These are phyloP conservation scores for Penicillium sp. DNA, from an alignment of 2,329 filamentous ascomycete genomes.

Conservation along the genomic window DNA sequence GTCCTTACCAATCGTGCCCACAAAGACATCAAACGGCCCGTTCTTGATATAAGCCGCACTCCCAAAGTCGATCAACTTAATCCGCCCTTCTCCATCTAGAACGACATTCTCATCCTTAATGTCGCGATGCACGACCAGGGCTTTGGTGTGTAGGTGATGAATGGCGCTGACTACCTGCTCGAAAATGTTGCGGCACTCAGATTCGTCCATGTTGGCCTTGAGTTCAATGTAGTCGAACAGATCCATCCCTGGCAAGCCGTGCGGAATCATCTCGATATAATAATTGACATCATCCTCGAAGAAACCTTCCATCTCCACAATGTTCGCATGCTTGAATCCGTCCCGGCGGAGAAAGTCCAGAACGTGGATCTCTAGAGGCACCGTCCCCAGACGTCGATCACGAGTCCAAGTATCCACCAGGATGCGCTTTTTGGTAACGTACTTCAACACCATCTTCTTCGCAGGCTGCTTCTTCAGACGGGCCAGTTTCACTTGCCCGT, in stretches of 20 bases:
- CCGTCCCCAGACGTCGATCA: constrained; percentile 86
- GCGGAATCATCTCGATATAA: constrained; percentile 95
- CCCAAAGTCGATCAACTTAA: constrained; percentile 97
- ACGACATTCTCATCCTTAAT: constrained; percentile 99
- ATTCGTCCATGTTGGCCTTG: constrained; percentile 92
- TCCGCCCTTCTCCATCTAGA: constrained; percentile 87
- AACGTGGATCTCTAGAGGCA: constrained; percentile 95
- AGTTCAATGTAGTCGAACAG: constrained; percentile 98
- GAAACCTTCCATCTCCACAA: constrained; percentile 67
- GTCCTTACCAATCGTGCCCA: constrained; percentile 87
- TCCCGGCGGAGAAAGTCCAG: constrained; percentile 84
- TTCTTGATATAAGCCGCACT: constrained; percentile 98
- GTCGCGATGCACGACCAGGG: constrained; percentile 89
- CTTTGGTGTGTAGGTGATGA: constrained; percentile 86
- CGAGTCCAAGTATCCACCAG: constrained; percentile 98
- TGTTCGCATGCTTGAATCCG: constrained; percentile 61
- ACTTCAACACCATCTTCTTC: constrained; percentile 91
- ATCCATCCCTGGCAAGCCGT: constrained; percentile 95
- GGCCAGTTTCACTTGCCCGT: constrained; percentile 94
- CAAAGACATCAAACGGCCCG: constrained; percentile 97
- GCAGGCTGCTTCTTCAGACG: constrained; percentile 72
- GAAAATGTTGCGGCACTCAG: constrained; percentile 92
- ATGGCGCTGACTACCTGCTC: constrained; percentile 86
- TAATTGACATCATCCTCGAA: constrained; percentile 73
- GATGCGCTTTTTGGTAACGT: constrained; percentile 94